Percentiles rank a stretch among this genome's conserved stretches.
Evolutionary conservation across 2,329 filamentous ascomycete species (phyloP).

Genomic region (Claviceps fusiformis): DNA sequence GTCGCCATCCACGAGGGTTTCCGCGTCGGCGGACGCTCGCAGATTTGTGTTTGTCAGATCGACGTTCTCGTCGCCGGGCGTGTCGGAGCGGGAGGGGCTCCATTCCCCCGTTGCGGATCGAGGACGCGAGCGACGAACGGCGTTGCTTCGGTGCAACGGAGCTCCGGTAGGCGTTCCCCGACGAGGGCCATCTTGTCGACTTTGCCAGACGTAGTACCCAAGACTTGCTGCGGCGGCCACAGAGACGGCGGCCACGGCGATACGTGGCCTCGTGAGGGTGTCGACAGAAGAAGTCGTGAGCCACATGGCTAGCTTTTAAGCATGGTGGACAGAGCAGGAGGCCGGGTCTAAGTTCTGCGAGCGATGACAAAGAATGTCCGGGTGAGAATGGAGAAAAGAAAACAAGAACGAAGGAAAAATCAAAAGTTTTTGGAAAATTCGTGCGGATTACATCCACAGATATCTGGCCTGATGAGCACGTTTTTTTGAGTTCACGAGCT

Average conservation of each 20-base stretch:
- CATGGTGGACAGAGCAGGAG: slow-evolving; percentile 15
- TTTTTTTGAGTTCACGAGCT: no score
- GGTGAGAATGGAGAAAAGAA: no score
- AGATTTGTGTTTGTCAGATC: slow-evolving; percentile 17
- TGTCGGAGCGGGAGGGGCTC: slow-evolving; percentile 28
- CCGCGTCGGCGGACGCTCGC: slow-evolving; percentile 19
- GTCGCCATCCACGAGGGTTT: slow-evolving; percentile 25
- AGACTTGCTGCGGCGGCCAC: slow-evolving; percentile 42
- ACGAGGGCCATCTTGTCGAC: slow-evolving; percentile 13
- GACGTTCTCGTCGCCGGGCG: slow-evolving; percentile 31
- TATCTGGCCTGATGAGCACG: no score
- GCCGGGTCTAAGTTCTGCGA: neutral
- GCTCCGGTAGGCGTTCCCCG: slow-evolving; percentile 15
- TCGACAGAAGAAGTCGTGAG: slow-evolving; percentile 36
- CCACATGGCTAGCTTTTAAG: slow-evolving; percentile 28
- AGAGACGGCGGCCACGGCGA: slow-evolving; percentile 42
- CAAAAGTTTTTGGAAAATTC: neutral
- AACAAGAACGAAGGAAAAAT: no score
- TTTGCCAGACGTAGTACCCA: slow-evolving; percentile 44
- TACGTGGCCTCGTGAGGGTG: slow-evolving; percentile 38
- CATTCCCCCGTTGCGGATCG: slow-evolving; percentile 20
- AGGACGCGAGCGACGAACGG: slow-evolving; percentile 39
- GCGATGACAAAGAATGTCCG: neutral
- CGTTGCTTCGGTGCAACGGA: slow-evolving; percentile 51
- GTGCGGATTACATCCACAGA: neutral